Base-by-base conservation (phyloP, 108 stramenopile species). In the Mediolabrus comicus region DNA sequence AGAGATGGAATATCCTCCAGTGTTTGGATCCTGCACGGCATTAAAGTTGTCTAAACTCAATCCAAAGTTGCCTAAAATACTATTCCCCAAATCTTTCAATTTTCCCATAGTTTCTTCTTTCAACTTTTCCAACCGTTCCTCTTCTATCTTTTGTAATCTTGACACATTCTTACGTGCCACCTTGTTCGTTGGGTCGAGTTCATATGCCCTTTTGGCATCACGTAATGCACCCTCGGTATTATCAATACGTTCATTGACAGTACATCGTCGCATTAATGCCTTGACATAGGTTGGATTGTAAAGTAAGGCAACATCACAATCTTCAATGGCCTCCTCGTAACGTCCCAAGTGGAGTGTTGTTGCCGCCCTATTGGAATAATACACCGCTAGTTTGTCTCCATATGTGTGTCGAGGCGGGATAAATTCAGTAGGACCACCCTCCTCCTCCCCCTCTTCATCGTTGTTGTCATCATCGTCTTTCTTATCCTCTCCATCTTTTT, bases 81-180 rank as follows among this genome's bases (percentile, higher is more conserved):
- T 77, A 72, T 99, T 98, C n/a, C 98, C 98, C 56, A 99, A 78
- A 31, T 99, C 97, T 76, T 98, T 99, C 38, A 99, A 84, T 67
- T 99, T 98, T 19, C 80, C 91, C 79, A 98, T 67, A 17, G 96
- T 97, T 57, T 98, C 96, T 52, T 72, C 87, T 72, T 98, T 97
- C 19, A 98, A 56, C 56, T 97, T 92, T 67, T 99, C 96, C 69
- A 98, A 30, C 41, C 93, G 74, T 49, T 88, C 87, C 27, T 86
- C 86, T 67, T 90, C 83, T 4, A 84, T 36, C 38, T 86, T 87
- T 81, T 95, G 69, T 17, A 96, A 62, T 24, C 94, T 72, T 0
- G 55, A 39, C 25, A 87, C 83, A 28, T 83, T 82, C 26, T 76
- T 87, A 41, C 75, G 73, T 25, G 84, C 46, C 38, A 63, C 59